Conservation (phyloP, 768 basidiomycete species). For the Phanerochaete sordida region DNA sequence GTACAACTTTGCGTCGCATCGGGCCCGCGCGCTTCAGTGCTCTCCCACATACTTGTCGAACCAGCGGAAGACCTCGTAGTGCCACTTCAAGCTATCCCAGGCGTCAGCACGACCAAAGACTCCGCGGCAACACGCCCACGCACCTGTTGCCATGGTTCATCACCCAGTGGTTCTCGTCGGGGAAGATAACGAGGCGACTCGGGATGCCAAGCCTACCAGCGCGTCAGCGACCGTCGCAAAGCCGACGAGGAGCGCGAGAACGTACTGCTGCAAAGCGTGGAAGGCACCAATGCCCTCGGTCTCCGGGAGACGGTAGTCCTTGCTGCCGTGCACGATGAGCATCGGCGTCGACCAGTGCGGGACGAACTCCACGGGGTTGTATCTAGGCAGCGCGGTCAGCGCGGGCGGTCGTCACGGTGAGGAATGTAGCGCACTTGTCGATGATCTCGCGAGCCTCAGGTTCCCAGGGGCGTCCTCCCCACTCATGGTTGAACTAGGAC, state of each 20-base stretch:
- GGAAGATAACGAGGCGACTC: conserved; percentile 79
- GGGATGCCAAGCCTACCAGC: conserved; percentile 58
- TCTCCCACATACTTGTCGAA: conserved; percentile 64
- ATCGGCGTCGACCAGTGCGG: conserved; percentile 84
- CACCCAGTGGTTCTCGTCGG: conserved; percentile 94
- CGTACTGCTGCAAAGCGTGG: conserved; percentile 82
- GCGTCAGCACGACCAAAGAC: neutral
- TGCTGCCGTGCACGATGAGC: conserved; percentile 81
- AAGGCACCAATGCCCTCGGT: conserved; percentile 81
- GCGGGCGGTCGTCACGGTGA: neutral
- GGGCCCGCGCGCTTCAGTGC: neutral
- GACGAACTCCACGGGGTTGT: conserved; percentile 79
- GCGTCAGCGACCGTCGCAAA: neutral
- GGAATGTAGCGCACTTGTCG: conserved; percentile 43
- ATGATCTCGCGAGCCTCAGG: conserved; percentile 47
- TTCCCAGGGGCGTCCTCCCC: conserved; percentile 82
- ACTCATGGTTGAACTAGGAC: conserved; percentile 78
- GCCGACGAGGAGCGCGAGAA: conserved; percentile 13
- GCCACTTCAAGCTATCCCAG: conserved; percentile 77
- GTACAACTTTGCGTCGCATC: too few relatives aligned
- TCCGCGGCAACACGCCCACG: conserved; percentile 9
- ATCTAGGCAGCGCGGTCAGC: conserved; percentile 35
- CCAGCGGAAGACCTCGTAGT: conserved; percentile 92
- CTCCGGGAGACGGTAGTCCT: conserved; percentile 86
- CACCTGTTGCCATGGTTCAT: conserved; percentile 74